Conservation (phyloP, 768 basidiomycete genomes). For the Hericium rajendrae region DNA sequence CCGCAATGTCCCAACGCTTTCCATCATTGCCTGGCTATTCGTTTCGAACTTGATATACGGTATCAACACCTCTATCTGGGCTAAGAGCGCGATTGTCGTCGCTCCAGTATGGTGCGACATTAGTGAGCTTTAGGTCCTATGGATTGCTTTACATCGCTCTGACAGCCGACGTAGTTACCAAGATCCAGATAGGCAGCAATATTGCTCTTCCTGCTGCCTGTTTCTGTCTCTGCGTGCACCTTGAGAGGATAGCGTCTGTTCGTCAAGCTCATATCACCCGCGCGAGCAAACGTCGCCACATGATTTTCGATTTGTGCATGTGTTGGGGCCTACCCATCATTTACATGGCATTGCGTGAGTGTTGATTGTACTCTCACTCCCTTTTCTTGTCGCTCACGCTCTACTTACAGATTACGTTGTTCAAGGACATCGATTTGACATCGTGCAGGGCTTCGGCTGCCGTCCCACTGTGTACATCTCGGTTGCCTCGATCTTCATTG, state of each 20-base stretch:
- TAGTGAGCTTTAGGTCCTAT: conserved; percentile 16
- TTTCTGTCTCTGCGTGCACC: background rate
- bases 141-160: background rate
- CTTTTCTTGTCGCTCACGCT: too few relatives aligned
- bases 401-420: background rate
- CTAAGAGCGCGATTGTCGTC: conserved; percentile 15
- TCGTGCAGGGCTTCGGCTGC: conserved; percentile 17
- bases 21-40: conserved; percentile 24
- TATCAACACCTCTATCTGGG: conserved; percentile 27
- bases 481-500: conserved; percentile 25
- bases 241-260: background rate
- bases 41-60: conserved; percentile 26
- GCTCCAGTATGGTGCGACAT: conserved; percentile 30
- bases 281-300: background rate
- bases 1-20: conserved; percentile 21
- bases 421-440: background rate
- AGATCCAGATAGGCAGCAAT: background rate
- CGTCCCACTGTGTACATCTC: conserved; percentile 24
- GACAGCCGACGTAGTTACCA: background rate
- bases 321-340: background rate
- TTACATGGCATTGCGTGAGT: background rate
- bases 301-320: background rate
- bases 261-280: background rate
- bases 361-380: too few relatives aligned
- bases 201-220: background rate